Evolutionary conservation across 371 early-diverging fungal species (phyloP).

Genomic region (Syncephalis plumigaleata): DNA sequence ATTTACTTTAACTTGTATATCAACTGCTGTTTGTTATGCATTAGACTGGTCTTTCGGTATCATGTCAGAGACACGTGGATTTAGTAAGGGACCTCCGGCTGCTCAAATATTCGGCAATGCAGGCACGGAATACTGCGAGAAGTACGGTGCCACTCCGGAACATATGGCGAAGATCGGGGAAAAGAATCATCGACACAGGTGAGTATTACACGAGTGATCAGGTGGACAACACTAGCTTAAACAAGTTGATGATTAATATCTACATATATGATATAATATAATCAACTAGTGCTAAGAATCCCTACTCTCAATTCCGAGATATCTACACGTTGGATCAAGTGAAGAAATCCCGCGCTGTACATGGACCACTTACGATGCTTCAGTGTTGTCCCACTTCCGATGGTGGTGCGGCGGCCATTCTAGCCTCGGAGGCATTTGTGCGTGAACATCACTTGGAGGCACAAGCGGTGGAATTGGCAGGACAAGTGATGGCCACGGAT

Average conservation of each 20-base stretch:
- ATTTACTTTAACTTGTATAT: background rate
- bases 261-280: too few relatives aligned
- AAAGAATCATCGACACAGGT: slow-evolving; percentile 58
- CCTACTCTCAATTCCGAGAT: slow-evolving; percentile 62
- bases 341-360: slow-evolving; percentile 34
- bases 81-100: slow-evolving; percentile 39
- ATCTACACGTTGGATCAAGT: slow-evolving; percentile 48
- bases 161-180: slow-evolving; percentile 54
- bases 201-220: background rate
- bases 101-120: slow-evolving; percentile 68
- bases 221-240: too few relatives aligned
- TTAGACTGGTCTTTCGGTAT: slow-evolving; percentile 29
- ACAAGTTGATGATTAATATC: too few relatives aligned
- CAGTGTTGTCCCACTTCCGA: slow-evolving; percentile 73
- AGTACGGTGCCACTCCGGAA: slow-evolving; percentile 32
- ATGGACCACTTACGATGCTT: slow-evolving; percentile 51
- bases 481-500: slow-evolving; percentile 59
- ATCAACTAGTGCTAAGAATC: slow-evolving; percentile 35
- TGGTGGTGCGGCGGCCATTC: slow-evolving; percentile 46
- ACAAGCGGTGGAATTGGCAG: slow-evolving; percentile 51
- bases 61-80: slow-evolving; percentile 35
- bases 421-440: slow-evolving; percentile 52
- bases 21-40: background rate
- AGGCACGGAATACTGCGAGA: slow-evolving; percentile 49
- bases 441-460: slow-evolving; percentile 33